Percentiles rank a stretch among this genome's conserved stretches.
These are phyloP conservation scores for Neoscytalidium dimidiatum DNA, from an alignment of 2,329 filamentous ascomycete species.

Conservation along the genomic window DNA sequence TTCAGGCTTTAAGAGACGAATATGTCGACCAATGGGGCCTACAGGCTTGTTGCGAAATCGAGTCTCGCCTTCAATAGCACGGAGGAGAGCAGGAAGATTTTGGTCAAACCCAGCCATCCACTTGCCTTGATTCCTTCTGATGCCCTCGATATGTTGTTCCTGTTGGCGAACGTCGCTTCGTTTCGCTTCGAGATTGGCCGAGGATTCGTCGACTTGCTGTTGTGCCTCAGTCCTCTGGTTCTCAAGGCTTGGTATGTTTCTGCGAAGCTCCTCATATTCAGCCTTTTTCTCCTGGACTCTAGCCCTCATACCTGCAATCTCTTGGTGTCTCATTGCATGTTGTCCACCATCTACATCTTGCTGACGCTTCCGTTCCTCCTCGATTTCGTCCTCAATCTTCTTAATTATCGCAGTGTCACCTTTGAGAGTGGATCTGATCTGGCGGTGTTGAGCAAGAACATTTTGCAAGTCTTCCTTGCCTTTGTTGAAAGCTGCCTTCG, in stretches of 20 bases:
- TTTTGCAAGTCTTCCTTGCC: slow-evolving; percentile 57
- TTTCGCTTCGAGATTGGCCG: slow-evolving; percentile 29
- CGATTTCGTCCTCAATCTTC: slow-evolving; percentile 47
- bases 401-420: slow-evolving; percentile 58
- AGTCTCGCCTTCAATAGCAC: slow-evolving; percentile 67
- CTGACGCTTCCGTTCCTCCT: slow-evolving; percentile 62
- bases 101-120: slow-evolving; percentile 66
- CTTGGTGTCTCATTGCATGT: slow-evolving; percentile 61
- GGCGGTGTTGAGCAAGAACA: slow-evolving; percentile 62
- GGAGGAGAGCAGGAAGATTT: slow-evolving; percentile 63
- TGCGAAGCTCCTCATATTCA: slow-evolving; percentile 45
- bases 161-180: slow-evolving; percentile 56
- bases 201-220: slow-evolving; percentile 25
- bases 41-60: slow-evolving; percentile 73
- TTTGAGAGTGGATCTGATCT: slow-evolving; percentile 51
- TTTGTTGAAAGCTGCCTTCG: slow-evolving; percentile 56
- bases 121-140: slow-evolving; percentile 61
- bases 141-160: slow-evolving; percentile 51
- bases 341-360: slow-evolving; percentile 66
- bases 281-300: slow-evolving; percentile 48
- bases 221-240: slow-evolving; percentile 35
- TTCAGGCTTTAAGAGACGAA: slow-evolving; percentile 74
- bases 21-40: slow-evolving; percentile 78
- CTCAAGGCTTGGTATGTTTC: slow-evolving; percentile 37
- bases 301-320: slow-evolving; percentile 60